phyloP scores from a whole-genome alignment of 805 yeast species.

The Candida sonorensis region DNA sequence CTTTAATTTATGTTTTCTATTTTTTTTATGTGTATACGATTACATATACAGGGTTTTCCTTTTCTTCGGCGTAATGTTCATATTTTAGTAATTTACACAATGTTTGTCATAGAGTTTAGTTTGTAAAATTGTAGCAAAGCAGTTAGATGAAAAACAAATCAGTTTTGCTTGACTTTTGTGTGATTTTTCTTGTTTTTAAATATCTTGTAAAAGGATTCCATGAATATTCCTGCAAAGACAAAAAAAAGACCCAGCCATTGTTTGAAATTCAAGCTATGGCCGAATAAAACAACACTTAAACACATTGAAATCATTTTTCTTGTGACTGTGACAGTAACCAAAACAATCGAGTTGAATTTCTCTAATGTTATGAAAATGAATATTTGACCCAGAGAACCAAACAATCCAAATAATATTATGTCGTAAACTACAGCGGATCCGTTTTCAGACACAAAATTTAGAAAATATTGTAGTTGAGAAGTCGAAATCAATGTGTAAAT shows the following conservation, averaged over 20 bases:
- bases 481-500: constrained; percentile 40
- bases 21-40: no score
- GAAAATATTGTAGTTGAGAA: constrained; percentile 44
- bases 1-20: no score
- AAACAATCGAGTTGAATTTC: constrained; percentile 73
- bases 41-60: no score
- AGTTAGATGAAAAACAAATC: no score
- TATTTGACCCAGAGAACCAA: constrained; percentile 92
- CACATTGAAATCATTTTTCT: constrained; percentile 96
- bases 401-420: constrained; percentile 57
- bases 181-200: constrained; percentile 3
- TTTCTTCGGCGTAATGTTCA: no score
- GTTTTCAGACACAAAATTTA: constrained; percentile 34
- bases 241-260: constrained; percentile 78
- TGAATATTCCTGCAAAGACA: constrained; percentile 81
- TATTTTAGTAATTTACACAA: no score
- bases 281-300: constrained; percentile 77
- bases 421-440: constrained; percentile 55
- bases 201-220: constrained; percentile 58
- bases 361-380: constrained; percentile 84
- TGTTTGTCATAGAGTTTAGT: no score
- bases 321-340: constrained; percentile 92
- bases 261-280: constrained; percentile 53
- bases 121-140: no score
- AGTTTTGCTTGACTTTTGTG: constrained; percentile 3